phyloP scores from a whole-genome alignment of 2,329 filamentous ascomycete genomes.

The Botryotinia globosa region DNA sequence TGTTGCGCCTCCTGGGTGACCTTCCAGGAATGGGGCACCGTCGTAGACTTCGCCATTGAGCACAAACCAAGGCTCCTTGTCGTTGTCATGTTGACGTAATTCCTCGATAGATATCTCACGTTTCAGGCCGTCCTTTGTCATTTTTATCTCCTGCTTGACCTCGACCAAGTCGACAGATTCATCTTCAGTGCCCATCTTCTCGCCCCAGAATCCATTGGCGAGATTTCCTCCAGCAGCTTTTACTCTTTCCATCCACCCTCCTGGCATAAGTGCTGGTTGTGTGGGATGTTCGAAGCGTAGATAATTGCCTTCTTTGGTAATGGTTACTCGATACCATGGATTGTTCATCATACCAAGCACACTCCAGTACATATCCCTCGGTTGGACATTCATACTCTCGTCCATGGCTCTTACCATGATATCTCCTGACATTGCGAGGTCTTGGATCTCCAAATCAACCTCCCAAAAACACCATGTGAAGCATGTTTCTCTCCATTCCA shows the following conservation, averaged over 20 bases:
- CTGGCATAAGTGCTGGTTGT: slow-evolving; percentile 70
- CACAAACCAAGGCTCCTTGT: slow-evolving; percentile 78
- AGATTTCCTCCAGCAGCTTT: slow-evolving; percentile 81
- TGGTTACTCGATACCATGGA: slow-evolving; percentile 81
- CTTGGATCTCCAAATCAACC: slow-evolving; percentile 60
- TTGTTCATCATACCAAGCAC: slow-evolving; percentile 98
- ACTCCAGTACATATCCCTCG: slow-evolving; percentile 93
- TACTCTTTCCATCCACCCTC: slow-evolving; percentile 91
- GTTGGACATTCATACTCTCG: slow-evolving; percentile 81
- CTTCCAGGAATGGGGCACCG: slow-evolving; percentile 74
- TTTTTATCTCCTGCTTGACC: slow-evolving; percentile 64
- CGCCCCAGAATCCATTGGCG: slow-evolving; percentile 81
- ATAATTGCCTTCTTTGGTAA: slow-evolving; percentile 62
- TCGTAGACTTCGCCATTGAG: slow-evolving; percentile 87
- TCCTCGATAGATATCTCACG: slow-evolving; percentile 67
- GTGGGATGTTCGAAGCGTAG: slow-evolving; percentile 87
- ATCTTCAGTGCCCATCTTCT: slow-evolving; percentile 56
- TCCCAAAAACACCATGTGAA: slow-evolving; percentile 97
- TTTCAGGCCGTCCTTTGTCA: slow-evolving; percentile 68
- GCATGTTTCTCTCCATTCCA: slow-evolving; percentile 75
- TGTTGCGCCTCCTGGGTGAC: slow-evolving; percentile 80
- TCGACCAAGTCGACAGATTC: slow-evolving; percentile 48
- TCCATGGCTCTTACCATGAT: slow-evolving; percentile 87
- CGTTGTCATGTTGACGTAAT: slow-evolving; percentile 63
- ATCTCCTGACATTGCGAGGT: slow-evolving; percentile 63